A percentile compares a stretch with the other conserved stretches of the same genome.
phyloP scores from a whole-genome alignment of 1,139 yeast species.

The Yamadazyma jaroonii region DNA sequence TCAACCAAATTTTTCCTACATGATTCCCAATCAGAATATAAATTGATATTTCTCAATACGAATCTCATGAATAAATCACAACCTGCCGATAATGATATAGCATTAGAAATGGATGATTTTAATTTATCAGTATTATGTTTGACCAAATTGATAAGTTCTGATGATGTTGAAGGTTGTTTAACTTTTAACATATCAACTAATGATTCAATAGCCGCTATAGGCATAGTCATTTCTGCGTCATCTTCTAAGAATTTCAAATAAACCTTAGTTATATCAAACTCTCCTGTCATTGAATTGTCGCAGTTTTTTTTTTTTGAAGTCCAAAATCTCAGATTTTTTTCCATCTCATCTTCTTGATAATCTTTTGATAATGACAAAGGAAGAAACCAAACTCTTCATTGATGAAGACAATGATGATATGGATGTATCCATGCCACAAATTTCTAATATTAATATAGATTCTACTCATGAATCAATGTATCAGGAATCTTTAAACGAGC shows the following conservation, averaged over 20 bases:
- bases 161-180: conserved; percentile 87
- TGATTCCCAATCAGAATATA: conserved; percentile 95
- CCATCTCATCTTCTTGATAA: conserved; percentile 2
- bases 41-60: conserved; percentile 82
- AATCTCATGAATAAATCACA: conserved; percentile 95
- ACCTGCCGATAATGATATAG: conserved; percentile 93
- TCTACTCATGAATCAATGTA: neutral
- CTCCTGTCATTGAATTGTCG: conserved; percentile 1
- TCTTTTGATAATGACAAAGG: neutral
- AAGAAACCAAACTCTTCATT: conserved; percentile 4
- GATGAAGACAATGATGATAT: conserved; percentile 4
- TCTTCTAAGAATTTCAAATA: conserved; percentile 78
- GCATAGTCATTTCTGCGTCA: conserved; percentile 97
- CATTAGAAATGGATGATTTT: conserved; percentile 79
- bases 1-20: conserved; percentile 85
- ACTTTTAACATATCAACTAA: conserved; percentile 77
- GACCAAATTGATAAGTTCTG: conserved; percentile 82
- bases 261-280: conserved; percentile 78
- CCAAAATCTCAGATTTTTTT: conserved; percentile 1
- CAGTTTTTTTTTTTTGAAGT: neutral
- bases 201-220: conserved; percentile 96
- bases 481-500: conserved; percentile 5
- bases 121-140: conserved; percentile 72
- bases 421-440: neutral
- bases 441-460: too few relatives aligned